phyloP scores from a whole-genome alignment of 1,139 yeast genomes.

The Suhomyces kunorum region DNA sequence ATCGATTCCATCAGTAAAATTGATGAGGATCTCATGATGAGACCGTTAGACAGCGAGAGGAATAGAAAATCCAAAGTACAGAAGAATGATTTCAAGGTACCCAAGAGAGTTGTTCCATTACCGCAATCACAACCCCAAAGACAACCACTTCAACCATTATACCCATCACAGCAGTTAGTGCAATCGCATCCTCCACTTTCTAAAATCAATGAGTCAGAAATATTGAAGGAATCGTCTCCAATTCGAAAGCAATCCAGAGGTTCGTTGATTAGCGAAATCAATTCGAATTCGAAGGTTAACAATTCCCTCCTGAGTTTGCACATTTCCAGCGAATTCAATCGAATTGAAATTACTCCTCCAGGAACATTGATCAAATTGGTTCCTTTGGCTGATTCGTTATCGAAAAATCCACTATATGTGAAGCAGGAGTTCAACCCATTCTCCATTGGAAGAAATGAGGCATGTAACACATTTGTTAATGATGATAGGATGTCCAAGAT shows the following conservation, averaged over 20 bases:
- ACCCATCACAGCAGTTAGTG: slow-evolving; percentile 7
- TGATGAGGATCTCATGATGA: slow-evolving; percentile 47
- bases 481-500: slow-evolving; percentile 81
- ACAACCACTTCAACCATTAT: slow-evolving; percentile 8
- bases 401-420: slow-evolving; percentile 50
- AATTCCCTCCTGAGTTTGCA: slow-evolving; percentile 1
- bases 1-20: slow-evolving; percentile 43
- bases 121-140: slow-evolving; percentile 45
- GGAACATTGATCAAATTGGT: slow-evolving; percentile 34
- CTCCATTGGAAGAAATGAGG: slow-evolving; percentile 63
- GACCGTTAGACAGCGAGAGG: slow-evolving; percentile 41
- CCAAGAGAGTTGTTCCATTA: slow-evolving; percentile 44
- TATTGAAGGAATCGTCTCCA: no score
- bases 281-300: background rate
- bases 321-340: background rate
- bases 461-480: slow-evolving; percentile 57
- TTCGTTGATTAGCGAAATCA: no score
- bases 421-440: slow-evolving; percentile 65
- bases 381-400: slow-evolving; percentile 34
- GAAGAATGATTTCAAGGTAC: slow-evolving; percentile 43
- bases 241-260: no score
- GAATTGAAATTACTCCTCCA: slow-evolving; percentile 17
- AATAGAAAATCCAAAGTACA: slow-evolving; percentile 27
- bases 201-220: slow-evolving; percentile 7
- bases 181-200: slow-evolving; percentile 6